Base-by-base conservation (phyloP, 1,284 basidiomycete species). In the Sanghuangporus sanghuang region DNA sequence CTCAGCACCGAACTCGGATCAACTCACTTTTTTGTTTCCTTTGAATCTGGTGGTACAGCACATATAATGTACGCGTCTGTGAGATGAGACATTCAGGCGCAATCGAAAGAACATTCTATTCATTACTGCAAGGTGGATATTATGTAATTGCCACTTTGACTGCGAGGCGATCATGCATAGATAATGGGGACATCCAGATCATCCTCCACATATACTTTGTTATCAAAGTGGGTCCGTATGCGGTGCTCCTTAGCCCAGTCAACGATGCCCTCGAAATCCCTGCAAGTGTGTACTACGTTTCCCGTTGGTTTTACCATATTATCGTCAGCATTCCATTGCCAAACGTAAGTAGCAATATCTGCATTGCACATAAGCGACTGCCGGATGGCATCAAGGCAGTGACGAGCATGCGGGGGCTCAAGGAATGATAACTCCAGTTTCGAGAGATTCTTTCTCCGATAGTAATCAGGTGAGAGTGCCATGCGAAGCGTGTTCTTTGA, bases 351-450 rank as follows among this genome's bases (percentile, higher is more conserved):
- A 44, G 60, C 65, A 27, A 73, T 68, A 57, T 74, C 73, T 12
- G 71, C 68, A 23, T 62, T 66, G 60, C 67, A 73, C 69, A 71
- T 73, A 6, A 73, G 61, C 8, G 69, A 68, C 59, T 73, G 69
- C 1, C 72, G 69, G 21, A 73, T 62, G 27, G 62, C 61, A 57
- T 72, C 72, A 6, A 5, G 44, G 3, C 44, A 46, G 14, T 46
- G 44, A 46, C 44, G 14, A 46, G 44, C 44, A 18, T 46, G 44
- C 6, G 44, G 44, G 6, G 44, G 44, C 18, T 46, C 44, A 12
- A 73, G 55, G 53, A 72, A 73, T 53, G 73, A 72, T 42, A 62
- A 62, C 23, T 71, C 52, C 50, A 71, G 71, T 36, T 68, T 68
- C 4, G 48, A 3, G 21, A 55, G 2, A n/a, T 60, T 38, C 49